phyloP scores from a whole-genome alignment of 129 eudicot genomes.

The Flaveria bidentis region DNA sequence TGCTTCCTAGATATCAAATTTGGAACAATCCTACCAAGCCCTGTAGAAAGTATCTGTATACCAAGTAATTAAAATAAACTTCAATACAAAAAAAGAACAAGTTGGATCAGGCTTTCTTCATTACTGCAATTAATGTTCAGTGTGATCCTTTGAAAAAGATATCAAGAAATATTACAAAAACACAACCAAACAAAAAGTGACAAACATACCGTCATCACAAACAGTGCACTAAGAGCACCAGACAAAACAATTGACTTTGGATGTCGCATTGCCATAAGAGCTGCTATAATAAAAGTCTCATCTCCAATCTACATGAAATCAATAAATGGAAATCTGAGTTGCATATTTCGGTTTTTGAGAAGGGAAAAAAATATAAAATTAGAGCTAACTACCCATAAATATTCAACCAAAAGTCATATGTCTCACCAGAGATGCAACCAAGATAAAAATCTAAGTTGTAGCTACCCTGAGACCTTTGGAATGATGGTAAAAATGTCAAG shows the following conservation, averaged over 20 bases:
- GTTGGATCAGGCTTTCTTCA: background rate
- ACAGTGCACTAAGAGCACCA: conserved; percentile 95
- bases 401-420: background rate
- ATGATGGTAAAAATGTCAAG: background rate
- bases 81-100: background rate
- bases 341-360: background rate
- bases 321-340: conserved; percentile 22
- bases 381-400: background rate
- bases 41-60: conserved; percentile 35
- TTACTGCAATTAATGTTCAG: conserved; percentile 2
- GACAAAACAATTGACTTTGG: conserved; percentile 96
- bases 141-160: too few relatives aligned
- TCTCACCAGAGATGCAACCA: conserved; percentile 5
- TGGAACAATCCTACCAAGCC: conserved; percentile 94
- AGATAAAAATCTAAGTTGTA: background rate
- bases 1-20: conserved; percentile 95
- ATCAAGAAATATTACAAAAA: too few relatives aligned
- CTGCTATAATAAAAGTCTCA: conserved; percentile 97
- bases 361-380: background rate
- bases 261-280: conserved; percentile 99
- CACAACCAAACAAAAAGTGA: too few relatives aligned
- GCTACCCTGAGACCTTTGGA: background rate
- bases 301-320: conserved; percentile 84
- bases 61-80: conserved; percentile 27
- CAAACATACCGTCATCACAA: conserved; percentile 91